phyloP scores from a whole-genome alignment of 257 asterid genomes.

The Przewalskia tangutica region DNA sequence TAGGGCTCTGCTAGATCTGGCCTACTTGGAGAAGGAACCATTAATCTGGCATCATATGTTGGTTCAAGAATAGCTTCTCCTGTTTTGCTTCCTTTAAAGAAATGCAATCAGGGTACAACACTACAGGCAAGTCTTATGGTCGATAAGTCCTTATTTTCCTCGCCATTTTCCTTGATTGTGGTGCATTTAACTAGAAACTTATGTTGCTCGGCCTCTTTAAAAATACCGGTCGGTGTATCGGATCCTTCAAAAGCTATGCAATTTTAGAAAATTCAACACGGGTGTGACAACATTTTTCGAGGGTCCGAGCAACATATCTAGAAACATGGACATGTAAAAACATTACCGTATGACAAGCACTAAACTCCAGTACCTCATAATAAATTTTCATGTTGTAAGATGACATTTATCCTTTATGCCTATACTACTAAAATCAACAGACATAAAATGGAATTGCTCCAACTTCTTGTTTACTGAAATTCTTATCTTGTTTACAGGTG shows the following conservation, averaged over 20 bases:
- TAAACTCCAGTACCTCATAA: background rate
- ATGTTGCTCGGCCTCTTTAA: background rate
- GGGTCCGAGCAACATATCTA: background rate
- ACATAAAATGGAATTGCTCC: background rate
- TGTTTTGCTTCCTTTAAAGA: slow-evolving; percentile 56
- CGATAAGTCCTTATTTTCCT: background rate
- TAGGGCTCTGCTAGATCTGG: slow-evolving; percentile 74
- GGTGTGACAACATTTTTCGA: background rate
- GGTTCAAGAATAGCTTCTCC: slow-evolving; percentile 44
- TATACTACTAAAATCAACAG: background rate
- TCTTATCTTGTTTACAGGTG: slow-evolving; percentile 37
- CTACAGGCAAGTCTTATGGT: slow-evolving; percentile 42
- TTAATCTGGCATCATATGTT: slow-evolving; percentile 43
- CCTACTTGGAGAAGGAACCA: slow-evolving; percentile 64
- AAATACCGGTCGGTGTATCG: background rate
- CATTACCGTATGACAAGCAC: background rate
- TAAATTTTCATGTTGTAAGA: background rate
- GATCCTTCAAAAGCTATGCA: background rate
- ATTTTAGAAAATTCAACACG: background rate
- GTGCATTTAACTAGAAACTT: background rate
- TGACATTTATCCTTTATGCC: background rate
- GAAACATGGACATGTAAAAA: background rate
- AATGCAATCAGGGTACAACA: slow-evolving; percentile 61
- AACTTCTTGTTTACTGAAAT: background rate
- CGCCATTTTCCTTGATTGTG: background rate